Evolutionary conservation across 1,284 basidiomycete genomes (phyloP), one percentile per base, ranked within the genome.

Genomic region (Schizophyllum commune): DNA sequence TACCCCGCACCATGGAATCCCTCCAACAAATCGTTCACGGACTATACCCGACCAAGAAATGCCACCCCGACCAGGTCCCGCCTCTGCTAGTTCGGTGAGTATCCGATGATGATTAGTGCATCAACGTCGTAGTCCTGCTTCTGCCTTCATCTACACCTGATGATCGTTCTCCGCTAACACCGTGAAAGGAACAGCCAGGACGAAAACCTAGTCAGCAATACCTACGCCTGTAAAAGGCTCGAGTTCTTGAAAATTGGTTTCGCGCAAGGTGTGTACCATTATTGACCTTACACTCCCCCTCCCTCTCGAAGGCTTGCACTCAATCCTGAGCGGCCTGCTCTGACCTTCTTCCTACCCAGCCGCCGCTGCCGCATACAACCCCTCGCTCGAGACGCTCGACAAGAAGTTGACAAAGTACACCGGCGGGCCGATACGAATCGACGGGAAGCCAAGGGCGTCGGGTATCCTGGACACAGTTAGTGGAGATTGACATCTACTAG

Each of bases 391-490:
- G 64, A 75, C 76, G 21, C 73, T 92, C 17, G 89, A 94, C 67
- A 73, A 74, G 57, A 83, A 83, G 61, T 61, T 93, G 5, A 85
- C 86, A 0, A 88, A 85, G 65, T 90, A 90, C 65, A 77, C 89
- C 32, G 79, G 81, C n/a, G 88, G 86, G 0, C 84, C 87, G 2
- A 74, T 92, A 11, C 82, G 89, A 17, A 74, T 93, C 3, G 89
- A 93, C 64, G 89, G 90, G 0, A 85, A 83, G 66, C 91, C 91
- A 3, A 76, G 89, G 62, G 85, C 88, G 5, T 90, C 86, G 17
- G 91, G 91, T 5, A 79, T 94, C n/a, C 74, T 93, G 65, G 91
- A 93, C 70, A 92, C 91, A 0, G 85, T 88, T 62, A 56, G 80
- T 67, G 39, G 1, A 64, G 32, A 19, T 53, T 56, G 22, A 13